A percentile compares a stretch with the other conserved stretches of the same genome.
phyloP scores from a whole-genome alignment of 192 early-diverging fungal species.

The Linnemannia elongata region DNA sequence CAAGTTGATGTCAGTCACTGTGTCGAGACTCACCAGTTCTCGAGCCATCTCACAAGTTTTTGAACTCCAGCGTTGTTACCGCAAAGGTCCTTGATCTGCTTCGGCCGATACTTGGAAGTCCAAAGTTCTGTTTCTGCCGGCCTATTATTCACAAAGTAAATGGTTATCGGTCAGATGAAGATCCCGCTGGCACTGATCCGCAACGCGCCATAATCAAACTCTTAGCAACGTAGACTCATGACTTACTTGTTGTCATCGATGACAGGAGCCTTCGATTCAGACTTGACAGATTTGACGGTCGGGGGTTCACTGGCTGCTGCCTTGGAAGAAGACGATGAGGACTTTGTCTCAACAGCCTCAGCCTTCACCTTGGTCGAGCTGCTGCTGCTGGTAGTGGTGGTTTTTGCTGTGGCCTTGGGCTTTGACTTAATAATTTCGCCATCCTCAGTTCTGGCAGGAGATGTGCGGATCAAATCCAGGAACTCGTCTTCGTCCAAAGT shows the following conservation, averaged over 20 bases:
- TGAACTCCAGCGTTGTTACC: constrained; percentile 86
- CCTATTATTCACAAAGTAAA: background rate
- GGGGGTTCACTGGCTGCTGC: background rate
- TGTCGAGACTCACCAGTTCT: constrained; percentile 70
- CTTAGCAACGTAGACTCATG: background rate
- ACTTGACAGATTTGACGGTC: background rate
- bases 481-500: constrained; percentile 89
- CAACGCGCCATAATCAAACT: background rate
- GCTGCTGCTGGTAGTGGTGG: background rate
- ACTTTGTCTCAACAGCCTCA: background rate
- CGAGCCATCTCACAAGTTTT: constrained; percentile 81
- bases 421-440: constrained; percentile 26
- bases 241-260: constrained; percentile 1
- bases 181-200: background rate
- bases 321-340: background rate
- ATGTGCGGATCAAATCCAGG: constrained; percentile 80
- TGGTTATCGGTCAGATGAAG: background rate
- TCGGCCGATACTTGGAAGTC: constrained; percentile 96
- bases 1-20: background rate
- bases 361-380: constrained; percentile 5
- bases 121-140: constrained; percentile 71
- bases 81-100: constrained; percentile 81
- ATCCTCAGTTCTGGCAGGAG: constrained; percentile 57
- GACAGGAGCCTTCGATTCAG: background rate
- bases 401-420: constrained; percentile 27